Evolutionary conservation across 805 yeast species (phyloP).

Genomic region (Saccharomyces kudriavzevii): DNA sequence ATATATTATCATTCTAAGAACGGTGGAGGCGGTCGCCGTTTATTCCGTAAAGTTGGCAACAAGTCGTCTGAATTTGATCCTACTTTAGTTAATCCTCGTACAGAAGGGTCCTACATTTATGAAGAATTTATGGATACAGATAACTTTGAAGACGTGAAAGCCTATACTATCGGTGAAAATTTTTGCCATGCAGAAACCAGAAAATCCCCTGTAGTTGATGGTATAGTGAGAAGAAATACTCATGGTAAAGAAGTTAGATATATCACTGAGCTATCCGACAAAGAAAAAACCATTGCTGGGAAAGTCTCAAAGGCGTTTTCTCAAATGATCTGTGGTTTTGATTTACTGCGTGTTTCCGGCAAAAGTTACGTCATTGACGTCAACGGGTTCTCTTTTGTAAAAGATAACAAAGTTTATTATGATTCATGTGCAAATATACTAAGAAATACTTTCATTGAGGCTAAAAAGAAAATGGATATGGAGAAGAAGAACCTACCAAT

Average conservation of each 20-base stretch:
- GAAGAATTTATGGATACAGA: conserved; percentile 97
- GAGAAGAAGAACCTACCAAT: conserved; percentile 32
- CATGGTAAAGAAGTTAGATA: conserved; percentile 95
- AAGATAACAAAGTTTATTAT: conserved; percentile 80
- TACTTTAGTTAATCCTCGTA: conserved; percentile 60
- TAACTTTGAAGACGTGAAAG: conserved; percentile 96
- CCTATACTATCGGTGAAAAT: conserved; percentile 86
- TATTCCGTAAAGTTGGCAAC: conserved; percentile 93
- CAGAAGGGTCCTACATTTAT: conserved; percentile 84
- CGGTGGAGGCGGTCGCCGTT: conserved; percentile 96
- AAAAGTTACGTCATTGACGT: conserved; percentile 91
- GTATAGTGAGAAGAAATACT: conserved; percentile 92
- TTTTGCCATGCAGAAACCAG: conserved; percentile 98
- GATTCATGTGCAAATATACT: conserved; percentile 74
- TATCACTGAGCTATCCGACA: conserved; percentile 66
- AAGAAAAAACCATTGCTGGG: conserved; percentile 74
- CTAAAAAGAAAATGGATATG: conserved; percentile 41
- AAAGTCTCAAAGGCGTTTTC: conserved; percentile 68
- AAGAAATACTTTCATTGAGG: conserved; percentile 63
- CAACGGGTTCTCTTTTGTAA: conserved; percentile 95
- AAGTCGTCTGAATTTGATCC: conserved; percentile 96
- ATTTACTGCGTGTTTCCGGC: conserved; percentile 81
- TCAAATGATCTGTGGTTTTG: conserved; percentile 97
- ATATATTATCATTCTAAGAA: conserved; percentile 80
- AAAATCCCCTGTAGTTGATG: conserved; percentile 98